These are phyloP conservation scores for Beauveria sp. DNA, from an alignment of 2,329 filamentous ascomycete genomes.

Conservation along the genomic window DNA sequence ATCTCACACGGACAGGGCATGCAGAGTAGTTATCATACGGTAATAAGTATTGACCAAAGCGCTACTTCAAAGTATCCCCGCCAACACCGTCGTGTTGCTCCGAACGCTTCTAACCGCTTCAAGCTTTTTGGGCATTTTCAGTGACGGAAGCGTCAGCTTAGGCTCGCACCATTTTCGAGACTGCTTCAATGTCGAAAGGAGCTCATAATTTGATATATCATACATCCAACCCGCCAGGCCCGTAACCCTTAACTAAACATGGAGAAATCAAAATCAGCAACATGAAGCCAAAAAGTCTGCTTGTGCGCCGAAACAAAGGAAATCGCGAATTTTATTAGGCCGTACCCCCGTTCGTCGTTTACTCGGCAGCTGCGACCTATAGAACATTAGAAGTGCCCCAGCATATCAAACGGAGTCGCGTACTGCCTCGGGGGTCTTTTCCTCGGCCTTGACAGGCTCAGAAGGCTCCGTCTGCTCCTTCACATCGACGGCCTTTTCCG, in stretches of 20 bases:
- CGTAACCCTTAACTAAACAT: slow-evolving; percentile 1
- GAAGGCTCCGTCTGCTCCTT: slow-evolving; percentile 19
- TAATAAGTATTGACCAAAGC: neutral
- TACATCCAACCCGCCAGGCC: slow-evolving; percentile 9
- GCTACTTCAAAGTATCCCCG: neutral
- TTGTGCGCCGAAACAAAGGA: slow-evolving; percentile 8
- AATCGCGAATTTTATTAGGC: neutral
- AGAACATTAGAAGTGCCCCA: slow-evolving; percentile 12
- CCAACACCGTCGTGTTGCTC: neutral
- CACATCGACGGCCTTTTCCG: slow-evolving; percentile 30
- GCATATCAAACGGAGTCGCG: slow-evolving; percentile 16
- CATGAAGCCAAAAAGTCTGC: slow-evolving; percentile 1
- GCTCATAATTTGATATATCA: slow-evolving; percentile 10
- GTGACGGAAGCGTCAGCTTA: neutral
- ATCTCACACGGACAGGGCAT: neutral
- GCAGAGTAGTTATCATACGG: neutral
- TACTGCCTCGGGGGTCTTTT: slow-evolving; percentile 22
- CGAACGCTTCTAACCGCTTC: neutral
- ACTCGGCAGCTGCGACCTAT: slow-evolving; percentile 17
- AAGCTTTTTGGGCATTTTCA: neutral
- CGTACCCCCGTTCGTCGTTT: neutral
- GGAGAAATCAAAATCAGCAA: slow-evolving; percentile 1
- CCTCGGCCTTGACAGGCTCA: slow-evolving; percentile 19
- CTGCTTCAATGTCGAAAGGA: slow-evolving; percentile 1
- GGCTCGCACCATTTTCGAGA: neutral